Evolutionary conservation across 306 rosid species (phyloP), one percentile per base, ranked within the genome.

Genomic region (Sesbania bispinosa): DNA sequence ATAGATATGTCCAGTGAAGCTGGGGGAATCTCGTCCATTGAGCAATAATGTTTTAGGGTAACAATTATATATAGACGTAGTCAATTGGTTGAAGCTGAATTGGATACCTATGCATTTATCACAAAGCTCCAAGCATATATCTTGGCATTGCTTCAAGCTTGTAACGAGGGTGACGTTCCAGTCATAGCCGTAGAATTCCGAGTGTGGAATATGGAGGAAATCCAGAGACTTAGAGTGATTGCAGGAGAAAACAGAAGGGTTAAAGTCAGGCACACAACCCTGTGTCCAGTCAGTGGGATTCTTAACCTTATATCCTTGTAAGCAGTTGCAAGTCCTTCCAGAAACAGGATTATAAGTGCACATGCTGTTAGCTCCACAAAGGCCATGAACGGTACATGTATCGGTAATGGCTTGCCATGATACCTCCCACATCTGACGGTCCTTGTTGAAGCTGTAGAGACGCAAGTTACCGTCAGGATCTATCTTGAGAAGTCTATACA

Each of bases 131-230:
- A 80, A 32, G 74, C 96, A 89, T 8, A 78, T 10, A 5, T 83
- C 15, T 38, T 41, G 55, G 48, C 93, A 89, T 2, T 70, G 54
- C 55, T 19, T 26, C 20, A 77, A 62, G 71, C 81, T 83, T 35
- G 67, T 26, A 26, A 82, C 87, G 0, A 1, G 10, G 1, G 32
- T 50, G 10, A 38, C 3, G 4, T 42, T 21, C 7, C 30, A 39
- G 41, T 87, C 88, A 27, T 82, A 82, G 29, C 96, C 96, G 14
- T 11, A 85, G 4, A 69, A 76, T 20, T 90, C 96, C 51, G 64
- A 55, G 33, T 33, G 60, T 6, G 33, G 20, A 16, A 87, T 74
- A 51, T 4, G 77, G 27, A 82, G 20, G 65, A 85, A 89, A 18
- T 41, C 79, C 1, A 32, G 2, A 15, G 35, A 63, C 10, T 18